phyloP scores from a whole-genome alignment of 1,139 yeast genomes.

The Wickerhamomyces sp. region DNA sequence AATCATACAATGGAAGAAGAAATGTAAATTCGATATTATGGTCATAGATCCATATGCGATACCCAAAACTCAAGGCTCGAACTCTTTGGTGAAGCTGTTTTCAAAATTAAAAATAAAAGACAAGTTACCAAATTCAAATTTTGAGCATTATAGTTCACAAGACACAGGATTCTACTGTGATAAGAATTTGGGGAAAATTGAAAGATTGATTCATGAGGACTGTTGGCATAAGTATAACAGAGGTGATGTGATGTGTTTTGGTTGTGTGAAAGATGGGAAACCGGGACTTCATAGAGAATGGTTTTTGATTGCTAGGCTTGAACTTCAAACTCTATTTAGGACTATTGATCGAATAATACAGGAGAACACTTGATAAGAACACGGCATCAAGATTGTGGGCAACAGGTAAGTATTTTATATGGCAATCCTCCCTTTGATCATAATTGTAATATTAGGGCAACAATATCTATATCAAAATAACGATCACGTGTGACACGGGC shows the following conservation, averaged over 20 bases:
- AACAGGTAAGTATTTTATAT: too few species aligned
- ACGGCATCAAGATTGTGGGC: too few species aligned
- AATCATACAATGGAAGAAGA: slow-evolving; percentile 48
- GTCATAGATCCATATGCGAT: slow-evolving; percentile 30
- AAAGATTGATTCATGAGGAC: slow-evolving; percentile 35
- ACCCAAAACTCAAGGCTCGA: not conserved
- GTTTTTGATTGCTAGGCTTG: slow-evolving; percentile 48
- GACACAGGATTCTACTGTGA: slow-evolving; percentile 32
- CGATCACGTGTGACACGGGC: too few species aligned
- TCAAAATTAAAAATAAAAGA: slow-evolving; percentile 2
- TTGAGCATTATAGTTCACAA: slow-evolving; percentile 3
- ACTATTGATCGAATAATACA: slow-evolving; percentile 30
- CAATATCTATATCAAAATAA: too few species aligned
- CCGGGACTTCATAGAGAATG: slow-evolving; percentile 48
- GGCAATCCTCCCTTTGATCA: too few species aligned
- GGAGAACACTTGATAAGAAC: not conserved
- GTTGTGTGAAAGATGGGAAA: slow-evolving; percentile 27
- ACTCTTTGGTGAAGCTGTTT: slow-evolving; percentile 1
- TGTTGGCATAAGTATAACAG: slow-evolving; percentile 36
- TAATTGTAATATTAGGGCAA: too few species aligned
- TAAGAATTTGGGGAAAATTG: slow-evolving; percentile 31
- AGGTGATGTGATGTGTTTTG: slow-evolving; percentile 40
- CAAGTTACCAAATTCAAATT: not conserved
- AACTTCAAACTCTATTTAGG: slow-evolving; percentile 33
- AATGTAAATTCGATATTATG: slow-evolving; percentile 44